Base-by-base conservation (phyloP, 768 basidiomycete genomes). In the Neoboletus magnificus region DNA sequence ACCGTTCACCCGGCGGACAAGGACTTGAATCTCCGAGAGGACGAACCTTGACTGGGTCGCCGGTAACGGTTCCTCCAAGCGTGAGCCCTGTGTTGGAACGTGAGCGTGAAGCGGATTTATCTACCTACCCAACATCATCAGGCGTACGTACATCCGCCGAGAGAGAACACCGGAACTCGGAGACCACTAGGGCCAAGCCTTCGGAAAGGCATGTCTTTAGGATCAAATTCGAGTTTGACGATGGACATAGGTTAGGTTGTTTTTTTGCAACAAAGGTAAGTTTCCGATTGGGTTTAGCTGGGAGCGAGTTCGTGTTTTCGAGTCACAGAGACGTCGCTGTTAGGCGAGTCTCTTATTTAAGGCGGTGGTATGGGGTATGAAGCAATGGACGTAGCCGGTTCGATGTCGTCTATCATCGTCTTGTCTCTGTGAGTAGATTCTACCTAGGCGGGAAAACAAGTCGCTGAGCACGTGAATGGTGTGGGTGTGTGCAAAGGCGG, bases 91-190 rank as follows among this genome's bases (percentile, higher is more conserved):
- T 20, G 16, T n/a, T 0, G 25, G n/a, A 44, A 33, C 22, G 27
- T 32, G 16, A n/a, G n/a, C 4, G 27, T 57, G 18, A 35, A 57
- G 40, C n/a, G 23, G 36, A 8, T 2, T 2, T 1, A 25, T 41
- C 30, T 9, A 35, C 11, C 15, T 12, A 23, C 9, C 25, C 11
- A 30, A 36, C 8, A 20, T 35, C 20, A 27, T 42, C 45, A 30
- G 41, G 11, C 54, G 16, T 29, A 46, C 54, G 16, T 36, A 56
- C 54, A 56, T 47, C 54, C 56, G 18, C 56, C 54, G 3, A 56
- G 54, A 33, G 56, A 56, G 54, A 56, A 56, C 25, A 56, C 20
- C 20, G 45, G 45, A 18, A 56, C 53, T 18, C 54, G 53, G 32
- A 56, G 55, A 32, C 55, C 52, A 15, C 55, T 56, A 3, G 52